phyloP scores from a whole-genome alignment of 1,284 basidiomycete genomes.

The Schizophyllum commune region DNA sequence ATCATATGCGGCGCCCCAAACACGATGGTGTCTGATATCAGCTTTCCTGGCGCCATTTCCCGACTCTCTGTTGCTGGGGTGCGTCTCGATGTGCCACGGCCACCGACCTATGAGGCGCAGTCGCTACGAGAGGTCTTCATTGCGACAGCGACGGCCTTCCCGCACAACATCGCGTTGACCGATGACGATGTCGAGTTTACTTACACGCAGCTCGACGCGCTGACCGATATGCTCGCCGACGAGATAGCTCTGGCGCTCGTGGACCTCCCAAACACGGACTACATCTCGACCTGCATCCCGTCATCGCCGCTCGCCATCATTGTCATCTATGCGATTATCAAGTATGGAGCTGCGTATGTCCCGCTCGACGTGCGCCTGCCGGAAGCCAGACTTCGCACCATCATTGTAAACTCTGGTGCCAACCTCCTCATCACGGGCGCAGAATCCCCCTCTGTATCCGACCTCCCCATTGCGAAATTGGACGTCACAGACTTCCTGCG shows the following conservation, averaged over 20 bases:
- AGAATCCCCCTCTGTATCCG: neutral
- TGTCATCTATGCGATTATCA: neutral
- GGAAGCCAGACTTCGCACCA: neutral
- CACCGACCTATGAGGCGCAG: too few species aligned
- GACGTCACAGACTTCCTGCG: neutral
- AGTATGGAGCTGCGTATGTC: neutral
- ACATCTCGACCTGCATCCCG: neutral
- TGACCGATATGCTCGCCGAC: neutral
- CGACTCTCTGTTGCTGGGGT: too few species aligned
- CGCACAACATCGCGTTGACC: neutral
- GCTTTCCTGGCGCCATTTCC: too few species aligned
- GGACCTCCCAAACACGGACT: neutral
- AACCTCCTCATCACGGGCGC: neutral
- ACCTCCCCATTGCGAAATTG: neutral
- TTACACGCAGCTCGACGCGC: neutral
- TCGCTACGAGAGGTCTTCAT: too few species aligned
- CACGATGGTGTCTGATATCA: too few species aligned
- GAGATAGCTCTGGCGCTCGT: neutral
- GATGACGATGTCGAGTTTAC: neutral
- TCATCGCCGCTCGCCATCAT: neutral
- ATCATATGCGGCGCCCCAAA: too few species aligned
- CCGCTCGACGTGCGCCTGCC: neutral
- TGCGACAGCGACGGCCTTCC: too few species aligned
- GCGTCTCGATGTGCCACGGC: too few species aligned
- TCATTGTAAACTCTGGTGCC: neutral